phyloP scores from a whole-genome alignment of 257 asterid genomes.

The Apocynum venetum region DNA sequence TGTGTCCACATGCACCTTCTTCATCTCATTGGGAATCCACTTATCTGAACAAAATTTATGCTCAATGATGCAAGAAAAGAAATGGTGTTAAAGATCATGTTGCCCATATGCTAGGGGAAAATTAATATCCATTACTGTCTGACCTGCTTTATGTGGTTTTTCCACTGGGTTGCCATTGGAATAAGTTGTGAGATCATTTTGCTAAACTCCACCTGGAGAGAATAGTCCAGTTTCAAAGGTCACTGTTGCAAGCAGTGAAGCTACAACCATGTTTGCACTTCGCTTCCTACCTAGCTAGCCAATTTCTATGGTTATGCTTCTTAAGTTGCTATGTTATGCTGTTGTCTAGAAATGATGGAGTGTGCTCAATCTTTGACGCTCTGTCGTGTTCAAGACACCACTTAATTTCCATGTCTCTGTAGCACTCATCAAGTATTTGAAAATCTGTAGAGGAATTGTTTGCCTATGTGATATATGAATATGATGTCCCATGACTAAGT shows the following conservation, averaged over 20 bases:
- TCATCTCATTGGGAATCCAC: constrained; percentile 31
- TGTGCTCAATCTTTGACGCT: no score
- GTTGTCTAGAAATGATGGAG: no score
- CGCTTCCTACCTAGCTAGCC: constrained; percentile 28
- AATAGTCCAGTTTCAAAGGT: constrained; percentile 33
- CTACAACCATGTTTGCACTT: constrained; percentile 30
- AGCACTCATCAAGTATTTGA: constrained; percentile 2
- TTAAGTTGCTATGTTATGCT: background rate
- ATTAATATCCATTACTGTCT: constrained; percentile 30
- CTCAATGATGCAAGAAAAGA: constrained; percentile 34
- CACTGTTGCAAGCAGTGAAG: constrained; percentile 30
- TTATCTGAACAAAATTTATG: constrained; percentile 28
- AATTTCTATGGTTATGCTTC: constrained; percentile 26
- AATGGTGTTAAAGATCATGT: constrained; percentile 26
- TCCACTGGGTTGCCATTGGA: constrained; percentile 15
- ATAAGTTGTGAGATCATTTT: constrained; percentile 9
- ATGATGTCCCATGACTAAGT: no score
- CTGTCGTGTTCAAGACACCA: no score
- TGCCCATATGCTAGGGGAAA: constrained; percentile 17
- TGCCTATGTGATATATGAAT: no score
- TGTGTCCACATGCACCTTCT: constrained; percentile 29
- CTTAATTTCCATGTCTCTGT: no score
- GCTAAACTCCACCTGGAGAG: constrained; percentile 40
- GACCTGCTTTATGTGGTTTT: constrained; percentile 15
- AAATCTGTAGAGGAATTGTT: background rate